Evolutionary conservation across 169 alveolate genomes (phyloP), one percentile per base, ranked within the genome.

Genomic region (Plasmodium sp.): DNA sequence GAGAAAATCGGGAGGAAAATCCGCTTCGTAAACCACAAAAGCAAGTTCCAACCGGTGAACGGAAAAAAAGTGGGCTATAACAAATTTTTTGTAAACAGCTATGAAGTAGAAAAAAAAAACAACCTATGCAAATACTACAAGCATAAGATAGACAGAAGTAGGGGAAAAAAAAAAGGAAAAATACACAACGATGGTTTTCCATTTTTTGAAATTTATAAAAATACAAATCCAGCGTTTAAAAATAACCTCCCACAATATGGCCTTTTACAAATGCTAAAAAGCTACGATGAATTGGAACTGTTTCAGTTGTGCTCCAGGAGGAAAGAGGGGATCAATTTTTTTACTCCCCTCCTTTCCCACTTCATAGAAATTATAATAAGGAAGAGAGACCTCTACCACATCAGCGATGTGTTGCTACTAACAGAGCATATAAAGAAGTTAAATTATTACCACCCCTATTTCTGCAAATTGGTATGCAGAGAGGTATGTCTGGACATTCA

Each of bases 71-170:
- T 84, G 1, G 2, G 16, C 12, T 84, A 73, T 33, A 73, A 84
- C 14, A 84, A 74, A 39, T 84, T 74, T 51, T 84, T 84, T 84
- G 62, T 84, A 18, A 75, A 84, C 41, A 84, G 93, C 80, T 84
- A 84, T 51, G 84, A 74, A 62, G 36, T 48, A 10, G 93, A 84
- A 31, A 84, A 84, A 41, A 75, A 74, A 22, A 22, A 58, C 10
- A 84, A 84, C 79, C 85, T 84, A 51, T 84, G 79, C 56, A 84
- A 84, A 16, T 84, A 84, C 51, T 84, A 73, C 79, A 84, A 84
- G 31, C 84, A 84, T 12, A 84, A 84, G 51, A 72, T 84, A 74
- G 41, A 33, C 12, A 72, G 3, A 6, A 74, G 93, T 4, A 84
- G 79, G 79, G 74, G 62, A 74, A 84, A 84, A 75, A 84, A 84